These are phyloP conservation scores for Penicillium sp. DNA, from an alignment of 2,329 filamentous ascomycete genomes.

Conservation along the genomic window DNA sequence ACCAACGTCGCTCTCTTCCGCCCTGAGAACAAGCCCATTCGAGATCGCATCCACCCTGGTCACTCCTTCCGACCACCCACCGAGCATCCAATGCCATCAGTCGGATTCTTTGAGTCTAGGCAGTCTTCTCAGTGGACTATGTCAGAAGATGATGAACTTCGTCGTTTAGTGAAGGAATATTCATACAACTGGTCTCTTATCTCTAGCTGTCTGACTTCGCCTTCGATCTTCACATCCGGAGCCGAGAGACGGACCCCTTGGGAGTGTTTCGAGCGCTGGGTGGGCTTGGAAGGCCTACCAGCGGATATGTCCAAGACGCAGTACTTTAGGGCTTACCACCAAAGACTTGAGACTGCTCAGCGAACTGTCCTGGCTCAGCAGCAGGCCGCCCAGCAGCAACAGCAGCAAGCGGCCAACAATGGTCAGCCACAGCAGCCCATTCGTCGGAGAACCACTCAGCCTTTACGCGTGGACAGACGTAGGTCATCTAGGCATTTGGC, in stretches of 20 bases:
- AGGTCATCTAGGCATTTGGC: conserved; percentile 84
- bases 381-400: conserved; percentile 55
- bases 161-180: conserved; percentile 82
- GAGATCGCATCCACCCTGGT: conserved; percentile 85
- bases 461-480: conserved; percentile 82
- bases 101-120: conserved; percentile 86
- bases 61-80: conserved; percentile 93
- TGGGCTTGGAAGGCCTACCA: conserved; percentile 85
- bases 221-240: conserved; percentile 78
- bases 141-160: conserved; percentile 87
- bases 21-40: conserved; percentile 83
- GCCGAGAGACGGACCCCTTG: conserved; percentile 90
- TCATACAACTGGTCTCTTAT: conserved; percentile 98
- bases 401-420: conserved; percentile 56
- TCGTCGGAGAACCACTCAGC: conserved; percentile 72
- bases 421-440: conserved; percentile 57
- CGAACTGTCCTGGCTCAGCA: conserved; percentile 62
- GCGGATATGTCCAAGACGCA: conserved; percentile 93
- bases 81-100: conserved; percentile 86
- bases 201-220: conserved; percentile 73
- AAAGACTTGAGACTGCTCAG: conserved; percentile 65
- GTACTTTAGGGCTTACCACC: conserved; percentile 81
- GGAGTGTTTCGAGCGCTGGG: conserved; percentile 99
- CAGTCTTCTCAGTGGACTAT: conserved; percentile 88
- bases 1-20: conserved; percentile 84